These are phyloP conservation scores for Termitomyces sp. DNA, from an alignment of 768 basidiomycete species.

Conservation along the genomic window DNA sequence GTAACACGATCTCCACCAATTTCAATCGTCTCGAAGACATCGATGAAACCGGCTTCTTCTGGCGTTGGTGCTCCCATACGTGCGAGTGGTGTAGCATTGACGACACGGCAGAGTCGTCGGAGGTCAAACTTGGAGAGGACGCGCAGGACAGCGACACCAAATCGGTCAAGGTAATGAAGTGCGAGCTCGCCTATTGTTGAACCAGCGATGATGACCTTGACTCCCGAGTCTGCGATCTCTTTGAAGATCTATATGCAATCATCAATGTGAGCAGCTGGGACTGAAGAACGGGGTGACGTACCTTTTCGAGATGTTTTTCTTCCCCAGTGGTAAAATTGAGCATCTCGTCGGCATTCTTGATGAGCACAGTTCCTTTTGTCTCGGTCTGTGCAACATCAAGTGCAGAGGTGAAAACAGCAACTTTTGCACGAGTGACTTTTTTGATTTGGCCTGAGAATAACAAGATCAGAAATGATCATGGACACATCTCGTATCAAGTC, in stretches of 20 bases:
- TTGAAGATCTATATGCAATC: constrained; percentile 32
- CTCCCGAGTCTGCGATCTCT: constrained; percentile 94
- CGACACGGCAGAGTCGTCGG: constrained; percentile 89
- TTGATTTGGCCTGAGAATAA: constrained; percentile 65
- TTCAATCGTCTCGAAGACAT: constrained; percentile 93
- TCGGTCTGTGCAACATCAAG: too few relatives aligned
- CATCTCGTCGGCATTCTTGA: too few relatives aligned
- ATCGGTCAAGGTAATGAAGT: constrained; percentile 92
- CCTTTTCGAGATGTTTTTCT: constrained; percentile 95
- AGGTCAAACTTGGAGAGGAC: constrained; percentile 98
- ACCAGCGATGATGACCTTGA: constrained; percentile 92
- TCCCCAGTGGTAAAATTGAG: constrained; percentile 43
- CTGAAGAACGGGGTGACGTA: constrained; percentile 23
- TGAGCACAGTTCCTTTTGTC: too few relatives aligned
- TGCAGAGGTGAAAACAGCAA: constrained; percentile 86
- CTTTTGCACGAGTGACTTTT: constrained; percentile 83
- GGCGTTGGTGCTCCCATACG: constrained; percentile 94
- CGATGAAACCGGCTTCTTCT: constrained; percentile 93
- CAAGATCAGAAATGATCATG: background rate
- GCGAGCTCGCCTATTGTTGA: constrained; percentile 93
- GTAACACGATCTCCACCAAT: constrained; percentile 98
- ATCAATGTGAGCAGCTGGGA: too few relatives aligned
- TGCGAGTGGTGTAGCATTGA: constrained; percentile 94
- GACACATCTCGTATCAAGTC: background rate
- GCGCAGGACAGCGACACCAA: constrained; percentile 93